Conservation (phyloP, 192 early-diverging fungal species). For the Coemansia sp. region DNA sequence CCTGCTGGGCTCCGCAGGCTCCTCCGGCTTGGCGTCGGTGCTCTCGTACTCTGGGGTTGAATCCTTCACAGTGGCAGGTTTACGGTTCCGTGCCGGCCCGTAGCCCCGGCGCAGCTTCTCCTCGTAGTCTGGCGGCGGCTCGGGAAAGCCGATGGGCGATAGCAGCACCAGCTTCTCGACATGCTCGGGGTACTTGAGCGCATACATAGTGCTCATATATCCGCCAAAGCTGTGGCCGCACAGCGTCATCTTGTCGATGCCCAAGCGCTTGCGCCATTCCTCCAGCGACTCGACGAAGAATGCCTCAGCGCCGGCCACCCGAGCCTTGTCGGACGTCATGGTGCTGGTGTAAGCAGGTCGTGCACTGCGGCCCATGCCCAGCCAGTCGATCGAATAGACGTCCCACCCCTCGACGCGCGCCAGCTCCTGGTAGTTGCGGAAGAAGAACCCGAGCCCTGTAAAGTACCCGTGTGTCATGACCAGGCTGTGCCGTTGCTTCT, state of each 20-base stretch:
- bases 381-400: constrained; percentile 74
- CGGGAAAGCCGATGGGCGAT: constrained; percentile 81
- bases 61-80: neutral
- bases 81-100: constrained; percentile 17
- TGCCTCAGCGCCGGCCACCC: constrained; percentile 63
- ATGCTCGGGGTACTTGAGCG: constrained; percentile 80
- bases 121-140: constrained; percentile 45
- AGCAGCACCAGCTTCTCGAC: constrained; percentile 87
- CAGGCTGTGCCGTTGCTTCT: constrained; percentile 28
- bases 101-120: constrained; percentile 45
- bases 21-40: neutral
- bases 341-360: constrained; percentile 65
- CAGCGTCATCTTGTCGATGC: constrained; percentile 82
- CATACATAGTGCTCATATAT: constrained; percentile 83
- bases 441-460: constrained; percentile 53
- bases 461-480: constrained; percentile 56
- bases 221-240: constrained; percentile 86
- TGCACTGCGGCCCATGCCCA: constrained; percentile 92
- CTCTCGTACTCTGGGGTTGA: constrained; percentile 29
- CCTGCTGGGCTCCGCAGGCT: constrained; percentile 34
- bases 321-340: constrained; percentile 49
- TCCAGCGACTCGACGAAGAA: constrained; percentile 93
- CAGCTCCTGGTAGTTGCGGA: constrained; percentile 51
- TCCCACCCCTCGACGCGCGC: constrained; percentile 43
- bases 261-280: constrained; percentile 75